A percentile compares a stretch with the other conserved stretches of the same genome.
These are phyloP conservation scores for Coprinopsis strossmayeri DNA, from an alignment of 768 basidiomycete genomes.

Conservation along the genomic window DNA sequence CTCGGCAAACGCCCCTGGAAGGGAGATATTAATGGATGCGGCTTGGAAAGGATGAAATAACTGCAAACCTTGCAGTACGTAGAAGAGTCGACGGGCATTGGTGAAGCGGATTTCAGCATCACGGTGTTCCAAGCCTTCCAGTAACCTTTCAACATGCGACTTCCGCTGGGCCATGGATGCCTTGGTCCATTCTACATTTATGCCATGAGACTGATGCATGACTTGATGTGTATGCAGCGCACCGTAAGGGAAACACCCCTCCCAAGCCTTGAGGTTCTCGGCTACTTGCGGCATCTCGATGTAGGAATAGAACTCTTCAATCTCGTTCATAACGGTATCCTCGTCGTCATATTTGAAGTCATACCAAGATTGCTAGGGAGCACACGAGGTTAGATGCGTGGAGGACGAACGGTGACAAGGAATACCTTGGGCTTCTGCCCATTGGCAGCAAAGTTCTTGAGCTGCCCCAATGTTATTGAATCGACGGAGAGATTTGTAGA, in stretches of 20 bases:
- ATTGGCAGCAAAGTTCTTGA: slow-evolving; percentile 64
- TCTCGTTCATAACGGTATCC: slow-evolving; percentile 91
- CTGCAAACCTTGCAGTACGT: slow-evolving; percentile 80
- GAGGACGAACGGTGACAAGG: no score
- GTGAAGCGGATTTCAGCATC: slow-evolving; percentile 80
- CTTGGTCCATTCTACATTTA: slow-evolving; percentile 66
- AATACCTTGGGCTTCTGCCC: slow-evolving; percentile 72
- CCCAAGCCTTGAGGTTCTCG: slow-evolving; percentile 85
- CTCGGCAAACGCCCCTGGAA: slow-evolving; percentile 80
- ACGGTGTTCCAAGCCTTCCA: slow-evolving; percentile 85
- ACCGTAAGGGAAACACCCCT: slow-evolving; percentile 78
- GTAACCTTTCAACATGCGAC: slow-evolving; percentile 68
- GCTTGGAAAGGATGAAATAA: neutral
- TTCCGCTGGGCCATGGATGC: slow-evolving; percentile 54
- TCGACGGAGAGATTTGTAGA: slow-evolving; percentile 38
- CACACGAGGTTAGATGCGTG: no score
- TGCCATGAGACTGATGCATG: neutral
- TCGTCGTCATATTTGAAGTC: slow-evolving; percentile 96
- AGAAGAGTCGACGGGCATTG: slow-evolving; percentile 81
- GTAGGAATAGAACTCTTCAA: slow-evolving; percentile 98
- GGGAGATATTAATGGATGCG: neutral
- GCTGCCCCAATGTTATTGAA: slow-evolving; percentile 77
- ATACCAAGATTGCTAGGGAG: slow-evolving; percentile 86
- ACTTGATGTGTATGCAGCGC: slow-evolving; percentile 19
- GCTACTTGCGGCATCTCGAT: slow-evolving; percentile 89